Evolutionary conservation across 257 asterid species (phyloP), one percentile per base, ranked within the genome.

Genomic region (Craterostigma plantagineum): DNA sequence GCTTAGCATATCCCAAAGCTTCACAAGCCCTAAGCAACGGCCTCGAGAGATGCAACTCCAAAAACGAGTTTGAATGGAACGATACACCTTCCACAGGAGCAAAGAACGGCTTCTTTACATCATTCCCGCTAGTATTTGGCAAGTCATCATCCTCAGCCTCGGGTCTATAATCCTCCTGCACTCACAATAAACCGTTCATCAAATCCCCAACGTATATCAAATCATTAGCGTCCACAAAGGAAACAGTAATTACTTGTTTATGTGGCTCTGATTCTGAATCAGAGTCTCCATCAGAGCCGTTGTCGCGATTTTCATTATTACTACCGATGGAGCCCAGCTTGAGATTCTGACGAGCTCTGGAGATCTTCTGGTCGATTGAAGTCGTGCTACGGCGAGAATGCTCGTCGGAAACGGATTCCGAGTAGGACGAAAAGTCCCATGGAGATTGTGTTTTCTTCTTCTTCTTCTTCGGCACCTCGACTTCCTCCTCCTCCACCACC

Each of bases 21-120:
- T 83, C 95, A 59, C 93, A 83, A 33, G 95, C 87, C 56, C 87
- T 73, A 42, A 90, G 79, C 70, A 90, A 63, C 5, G 95, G 99
- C 70, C 99, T 75, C 4, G 94, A 83, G 30, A 90, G 61, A 61
- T 77, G 68, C 54, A 90, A 73, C 48, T 83, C 92, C 48, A 83
- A 16, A 55, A 90, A 90, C 14, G 95, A 90, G 48, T 70, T 65
- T 0, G 99, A 83, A 6, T 83, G 71, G 59, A 66, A 90, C 1
- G 91, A 64, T 7, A 90, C 94, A 41, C 91, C 95, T 44, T 77
- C 92, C 30, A 48, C 65, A 2, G 65, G 46, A 5, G 91, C 45
- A 55, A 64, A 90, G 61, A 83, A 90, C 0, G 95, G 39, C 5
- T 74, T 23, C 30, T 23, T 76, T 3, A 53, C 27, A 18, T 63